These are phyloP conservation scores for Sugiyamaella qingdaonensis DNA, from an alignment of 805 yeast species.

Conservation along the genomic window DNA sequence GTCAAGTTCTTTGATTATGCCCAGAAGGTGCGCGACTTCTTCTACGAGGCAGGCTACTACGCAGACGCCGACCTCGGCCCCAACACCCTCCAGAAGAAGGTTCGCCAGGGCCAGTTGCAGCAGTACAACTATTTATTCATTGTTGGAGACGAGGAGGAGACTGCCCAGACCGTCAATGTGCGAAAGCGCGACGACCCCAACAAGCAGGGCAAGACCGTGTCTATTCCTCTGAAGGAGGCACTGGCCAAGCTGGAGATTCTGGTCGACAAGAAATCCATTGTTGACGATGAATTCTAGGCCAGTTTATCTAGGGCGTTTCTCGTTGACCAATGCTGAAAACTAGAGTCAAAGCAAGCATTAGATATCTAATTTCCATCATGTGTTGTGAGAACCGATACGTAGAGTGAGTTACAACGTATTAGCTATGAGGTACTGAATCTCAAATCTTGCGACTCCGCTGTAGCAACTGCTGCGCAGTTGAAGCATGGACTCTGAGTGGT, in stretches of 20 bases:
- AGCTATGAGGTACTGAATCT: too few relatives aligned
- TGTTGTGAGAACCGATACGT: too few relatives aligned
- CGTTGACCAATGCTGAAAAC: too few relatives aligned
- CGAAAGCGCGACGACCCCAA: slow-evolving; percentile 91
- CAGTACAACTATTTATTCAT: slow-evolving; percentile 94
- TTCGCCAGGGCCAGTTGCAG: slow-evolving; percentile 91
- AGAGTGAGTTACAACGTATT: too few relatives aligned
- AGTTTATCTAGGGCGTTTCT: background rate
- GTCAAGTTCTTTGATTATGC: slow-evolving; percentile 91
- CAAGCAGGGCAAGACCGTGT: slow-evolving; percentile 84
- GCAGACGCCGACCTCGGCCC: slow-evolving; percentile 93
- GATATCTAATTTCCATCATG: too few relatives aligned
- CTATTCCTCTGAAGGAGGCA: slow-evolving; percentile 68
- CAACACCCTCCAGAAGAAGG: slow-evolving; percentile 97
- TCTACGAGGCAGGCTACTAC: slow-evolving; percentile 66
- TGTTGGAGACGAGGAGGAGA: slow-evolving; percentile 94
- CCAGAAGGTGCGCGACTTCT: slow-evolving; percentile 64
- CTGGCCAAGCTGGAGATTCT: slow-evolving; percentile 62
- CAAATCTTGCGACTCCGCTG: too few relatives aligned
- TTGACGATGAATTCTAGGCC: slow-evolving; percentile 15
- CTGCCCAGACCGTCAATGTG: slow-evolving; percentile 75
- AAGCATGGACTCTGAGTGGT: too few relatives aligned
- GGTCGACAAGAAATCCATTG: slow-evolving; percentile 48
- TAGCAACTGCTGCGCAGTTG: too few relatives aligned
- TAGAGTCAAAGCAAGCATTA: too few relatives aligned